phyloP scores from a whole-genome alignment of 306 rosid species.

The Vicia sativa region DNA sequence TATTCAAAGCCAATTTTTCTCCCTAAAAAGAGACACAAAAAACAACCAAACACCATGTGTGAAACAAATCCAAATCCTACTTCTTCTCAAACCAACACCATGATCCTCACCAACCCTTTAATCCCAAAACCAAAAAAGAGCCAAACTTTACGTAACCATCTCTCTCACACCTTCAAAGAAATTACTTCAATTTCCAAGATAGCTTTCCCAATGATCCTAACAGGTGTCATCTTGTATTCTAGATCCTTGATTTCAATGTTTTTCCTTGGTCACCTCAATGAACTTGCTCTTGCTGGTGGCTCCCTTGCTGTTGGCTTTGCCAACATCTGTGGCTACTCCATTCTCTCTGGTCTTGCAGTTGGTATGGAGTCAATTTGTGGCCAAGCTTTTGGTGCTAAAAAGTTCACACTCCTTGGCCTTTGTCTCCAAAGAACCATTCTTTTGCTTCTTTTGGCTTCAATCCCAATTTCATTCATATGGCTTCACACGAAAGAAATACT shows the following conservation, averaged over 20 bases:
- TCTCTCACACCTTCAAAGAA: slow-evolving; percentile 49
- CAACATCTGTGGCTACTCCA: slow-evolving; percentile 91
- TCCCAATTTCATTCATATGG: slow-evolving; percentile 90
- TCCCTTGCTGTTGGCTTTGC: slow-evolving; percentile 83
- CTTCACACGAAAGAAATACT: slow-evolving; percentile 69
- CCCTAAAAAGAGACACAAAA: slow-evolving; percentile 36
- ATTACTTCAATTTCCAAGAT: slow-evolving; percentile 52
- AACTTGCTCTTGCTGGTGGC: slow-evolving; percentile 84
- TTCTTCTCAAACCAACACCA: not conserved
- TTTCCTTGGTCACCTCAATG: slow-evolving; percentile 81
- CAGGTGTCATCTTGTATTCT: slow-evolving; percentile 71
- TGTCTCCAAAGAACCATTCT: slow-evolving; percentile 73
- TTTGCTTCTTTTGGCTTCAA: slow-evolving; percentile 50
- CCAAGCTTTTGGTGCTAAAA: slow-evolving; percentile 89
- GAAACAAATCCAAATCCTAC: not conserved
- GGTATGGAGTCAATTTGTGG: slow-evolving; percentile 97
- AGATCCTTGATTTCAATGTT: slow-evolving; percentile 95
- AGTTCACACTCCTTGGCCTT: slow-evolving; percentile 65
- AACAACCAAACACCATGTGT: slow-evolving; percentile 38
- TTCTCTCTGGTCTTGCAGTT: slow-evolving; percentile 82
- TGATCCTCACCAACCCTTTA: slow-evolving; percentile 40
- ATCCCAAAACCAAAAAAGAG: slow-evolving; percentile 41
- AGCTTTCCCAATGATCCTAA: slow-evolving; percentile 82
- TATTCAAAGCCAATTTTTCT: not conserved
- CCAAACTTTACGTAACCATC: slow-evolving; percentile 23